A percentile compares a stretch with the other conserved stretches of the same genome.
These are phyloP conservation scores for Tylopilus sp. DNA, from an alignment of 1,284 basidiomycete species.

Conservation along the genomic window DNA sequence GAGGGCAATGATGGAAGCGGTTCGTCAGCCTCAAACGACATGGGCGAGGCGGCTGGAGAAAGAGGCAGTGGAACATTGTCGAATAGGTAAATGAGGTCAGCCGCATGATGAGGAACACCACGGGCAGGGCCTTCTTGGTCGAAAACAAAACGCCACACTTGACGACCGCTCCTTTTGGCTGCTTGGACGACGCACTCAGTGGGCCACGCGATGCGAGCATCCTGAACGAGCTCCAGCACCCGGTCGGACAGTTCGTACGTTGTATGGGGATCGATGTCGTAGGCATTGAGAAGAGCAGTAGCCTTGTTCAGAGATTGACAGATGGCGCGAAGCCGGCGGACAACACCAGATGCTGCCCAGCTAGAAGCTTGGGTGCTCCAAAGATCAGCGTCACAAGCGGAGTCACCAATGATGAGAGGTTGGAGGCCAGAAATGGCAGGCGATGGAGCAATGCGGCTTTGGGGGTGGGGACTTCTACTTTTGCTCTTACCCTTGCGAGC, in stretches of 20 bases:
- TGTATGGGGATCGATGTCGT: conserved; percentile 62
- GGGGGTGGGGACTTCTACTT: conserved; percentile 32
- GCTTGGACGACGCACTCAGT: conserved; percentile 58
- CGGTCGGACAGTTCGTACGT: conserved; percentile 64
- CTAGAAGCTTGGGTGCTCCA: conserved; percentile 58
- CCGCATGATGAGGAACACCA: conserved; percentile 62
- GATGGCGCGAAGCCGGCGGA: conserved; percentile 66
- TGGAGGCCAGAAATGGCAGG: conserved; percentile 43
- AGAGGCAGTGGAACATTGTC: conserved; percentile 61
- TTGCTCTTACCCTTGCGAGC: conserved; percentile 30
- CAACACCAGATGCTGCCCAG: conserved; percentile 60
- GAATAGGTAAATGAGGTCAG: conserved; percentile 73
- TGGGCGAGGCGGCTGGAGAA: conserved; percentile 34
- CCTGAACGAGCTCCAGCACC: conserved; percentile 68
- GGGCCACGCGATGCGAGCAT: conserved; percentile 72
- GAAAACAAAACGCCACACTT: conserved; percentile 74
- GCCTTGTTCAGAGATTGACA: conserved; percentile 66
- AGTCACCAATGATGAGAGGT: conserved; percentile 73
- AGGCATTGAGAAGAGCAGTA: conserved; percentile 58
- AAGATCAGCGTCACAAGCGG: conserved; percentile 59
- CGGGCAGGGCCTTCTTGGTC: conserved; percentile 71
- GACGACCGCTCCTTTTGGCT: conserved; percentile 48
- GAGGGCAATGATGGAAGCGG: conserved; percentile 32
- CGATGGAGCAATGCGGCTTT: conserved; percentile 29
- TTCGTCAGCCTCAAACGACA: conserved; percentile 40